Evolutionary conservation across 2,329 filamentous ascomycete species (phyloP).

Genomic region (Ascochyta lentis): DNA sequence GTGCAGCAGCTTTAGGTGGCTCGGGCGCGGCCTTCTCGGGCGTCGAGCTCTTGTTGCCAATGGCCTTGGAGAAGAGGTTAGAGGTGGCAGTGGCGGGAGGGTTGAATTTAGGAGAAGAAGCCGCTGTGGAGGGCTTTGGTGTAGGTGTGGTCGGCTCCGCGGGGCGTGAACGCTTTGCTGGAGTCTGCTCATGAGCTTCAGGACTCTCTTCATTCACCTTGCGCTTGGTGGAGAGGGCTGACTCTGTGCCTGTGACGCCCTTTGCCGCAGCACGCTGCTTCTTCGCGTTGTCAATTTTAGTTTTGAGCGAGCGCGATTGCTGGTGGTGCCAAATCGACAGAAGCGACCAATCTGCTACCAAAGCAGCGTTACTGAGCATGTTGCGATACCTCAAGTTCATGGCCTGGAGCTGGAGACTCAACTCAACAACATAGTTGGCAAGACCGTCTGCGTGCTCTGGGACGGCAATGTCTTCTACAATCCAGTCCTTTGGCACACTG

Average conservation of each 20-base stretch:
- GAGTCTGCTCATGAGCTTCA: constrained; percentile 24
- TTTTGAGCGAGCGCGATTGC: constrained; percentile 34
- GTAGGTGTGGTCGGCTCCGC: constrained; percentile 29
- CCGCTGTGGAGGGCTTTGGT: constrained; percentile 22
- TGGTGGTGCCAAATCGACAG: constrained; percentile 42
- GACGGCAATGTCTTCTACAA: constrained; percentile 14
- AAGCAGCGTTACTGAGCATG: constrained; percentile 31
- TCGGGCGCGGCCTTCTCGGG: constrained; percentile 23
- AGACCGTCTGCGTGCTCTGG: constrained; percentile 20
- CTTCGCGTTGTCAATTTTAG: constrained; percentile 37
- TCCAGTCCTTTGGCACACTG: constrained; percentile 37
- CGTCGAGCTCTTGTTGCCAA: constrained; percentile 27
- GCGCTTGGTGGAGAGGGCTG: constrained; percentile 43
- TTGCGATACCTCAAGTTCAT: constrained; percentile 40
- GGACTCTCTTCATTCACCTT: constrained; percentile 29
- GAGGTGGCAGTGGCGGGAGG: constrained; percentile 32
- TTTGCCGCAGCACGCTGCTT: constrained; percentile 39
- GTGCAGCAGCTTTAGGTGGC: constrained; percentile 16
- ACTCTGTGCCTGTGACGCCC: constrained; percentile 43
- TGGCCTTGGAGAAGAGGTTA: constrained; percentile 33
- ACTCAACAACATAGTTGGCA: constrained; percentile 24
- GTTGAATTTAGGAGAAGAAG: constrained; percentile 22
- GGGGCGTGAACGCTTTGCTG: constrained; percentile 36
- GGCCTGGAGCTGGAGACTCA: constrained; percentile 31
- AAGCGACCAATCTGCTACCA: constrained; percentile 38